Percentiles rank a stretch among this genome's conserved stretches.
These are phyloP conservation scores for Ascochyta pisi DNA, from an alignment of 2,329 filamentous ascomycete genomes.

Conservation along the genomic window DNA sequence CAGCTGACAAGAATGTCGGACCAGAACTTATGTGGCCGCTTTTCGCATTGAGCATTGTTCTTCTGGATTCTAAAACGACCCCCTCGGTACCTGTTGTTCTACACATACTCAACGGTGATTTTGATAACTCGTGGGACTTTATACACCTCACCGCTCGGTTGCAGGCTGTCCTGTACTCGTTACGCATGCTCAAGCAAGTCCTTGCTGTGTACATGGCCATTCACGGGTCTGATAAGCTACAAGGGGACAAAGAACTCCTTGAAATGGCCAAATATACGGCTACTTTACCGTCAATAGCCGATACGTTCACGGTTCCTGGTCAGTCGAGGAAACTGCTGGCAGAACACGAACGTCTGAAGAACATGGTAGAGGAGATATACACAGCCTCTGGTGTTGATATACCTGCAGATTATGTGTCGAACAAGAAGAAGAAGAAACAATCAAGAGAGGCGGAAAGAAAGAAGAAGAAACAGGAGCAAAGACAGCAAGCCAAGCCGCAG, in stretches of 20 bases:
- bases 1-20: conserved; percentile 15
- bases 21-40: conserved; percentile 34
- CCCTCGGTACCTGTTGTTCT: conserved; percentile 25
- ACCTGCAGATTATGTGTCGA: conserved; percentile 23
- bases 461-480: conserved; percentile 29
- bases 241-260: background rate
- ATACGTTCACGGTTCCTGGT: conserved; percentile 37
- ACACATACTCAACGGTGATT: conserved; percentile 37
- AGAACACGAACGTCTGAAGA: conserved; percentile 24
- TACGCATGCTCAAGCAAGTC: conserved; percentile 52
- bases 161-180: conserved; percentile 53
- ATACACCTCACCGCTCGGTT: conserved; percentile 51
- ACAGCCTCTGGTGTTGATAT: conserved; percentile 30
- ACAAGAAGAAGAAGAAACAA: conserved; percentile 35
- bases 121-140: conserved; percentile 47
- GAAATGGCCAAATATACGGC: conserved; percentile 26
- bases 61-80: conserved; percentile 29
- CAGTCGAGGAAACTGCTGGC: conserved; percentile 23
- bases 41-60: conserved; percentile 31
- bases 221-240: background rate
- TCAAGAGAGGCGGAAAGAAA: conserved; percentile 38
- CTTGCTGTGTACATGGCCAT: conserved; percentile 30
- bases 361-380: conserved; percentile 39
- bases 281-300: conserved; percentile 32
- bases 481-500: conserved; percentile 10